These are phyloP conservation scores for Cyclanthera cordifolia DNA, from an alignment of 306 rosid genomes.

Conservation along the genomic window DNA sequence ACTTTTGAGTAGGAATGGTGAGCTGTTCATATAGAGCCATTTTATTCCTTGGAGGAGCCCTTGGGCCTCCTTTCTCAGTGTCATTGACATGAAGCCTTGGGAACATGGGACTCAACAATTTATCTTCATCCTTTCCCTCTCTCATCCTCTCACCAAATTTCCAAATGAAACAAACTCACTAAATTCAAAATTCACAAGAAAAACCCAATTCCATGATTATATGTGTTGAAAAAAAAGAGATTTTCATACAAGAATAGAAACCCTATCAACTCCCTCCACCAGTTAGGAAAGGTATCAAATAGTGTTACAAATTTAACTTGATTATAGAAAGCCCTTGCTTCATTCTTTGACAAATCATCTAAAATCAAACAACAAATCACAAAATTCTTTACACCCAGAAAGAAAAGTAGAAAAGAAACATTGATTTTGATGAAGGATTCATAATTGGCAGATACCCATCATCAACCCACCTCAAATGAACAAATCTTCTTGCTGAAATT, in stretches of 20 bases:
- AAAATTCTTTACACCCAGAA: background rate
- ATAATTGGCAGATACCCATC: conserved; percentile 7
- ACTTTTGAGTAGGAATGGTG: conserved; percentile 39
- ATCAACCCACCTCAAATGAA: conserved; percentile 30
- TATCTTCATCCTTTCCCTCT: conserved; percentile 32
- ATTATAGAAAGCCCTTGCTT: background rate
- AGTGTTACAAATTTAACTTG: background rate
- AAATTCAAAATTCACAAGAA: conserved; percentile 16
- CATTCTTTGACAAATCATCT: background rate
- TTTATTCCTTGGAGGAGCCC: conserved; percentile 73
- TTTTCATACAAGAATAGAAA: background rate
- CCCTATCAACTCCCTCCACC: background rate
- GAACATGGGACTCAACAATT: conserved; percentile 46
- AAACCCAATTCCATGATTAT: conserved; percentile 1
- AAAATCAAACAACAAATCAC: background rate
- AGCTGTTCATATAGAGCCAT: conserved; percentile 69
- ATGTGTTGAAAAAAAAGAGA: background rate
- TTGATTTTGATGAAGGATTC: conserved; percentile 9
- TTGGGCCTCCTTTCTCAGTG: conserved; percentile 58
- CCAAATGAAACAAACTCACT: conserved; percentile 14
- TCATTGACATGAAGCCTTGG: conserved; percentile 66
- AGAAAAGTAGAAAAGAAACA: background rate
- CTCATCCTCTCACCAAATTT: conserved; percentile 29
- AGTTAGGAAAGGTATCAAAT: background rate
- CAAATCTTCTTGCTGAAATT: conserved; percentile 18